These are phyloP conservation scores for Eucalyptus albens DNA, from an alignment of 345 rosid species.

Conservation along the genomic window DNA sequence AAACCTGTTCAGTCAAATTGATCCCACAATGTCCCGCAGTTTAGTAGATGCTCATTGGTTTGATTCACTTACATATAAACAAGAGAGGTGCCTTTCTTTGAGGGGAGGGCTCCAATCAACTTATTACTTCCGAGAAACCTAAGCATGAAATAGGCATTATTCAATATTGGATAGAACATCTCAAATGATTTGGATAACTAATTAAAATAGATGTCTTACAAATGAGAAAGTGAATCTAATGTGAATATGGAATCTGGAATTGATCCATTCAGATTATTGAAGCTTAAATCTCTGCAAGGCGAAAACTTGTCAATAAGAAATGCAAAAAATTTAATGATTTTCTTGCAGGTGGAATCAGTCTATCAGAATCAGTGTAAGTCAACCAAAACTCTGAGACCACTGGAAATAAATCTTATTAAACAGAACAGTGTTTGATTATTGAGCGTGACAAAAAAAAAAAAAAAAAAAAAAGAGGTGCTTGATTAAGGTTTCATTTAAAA, in stretches of 20 bases:
- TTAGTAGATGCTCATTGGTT: background rate
- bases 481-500: background rate
- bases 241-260: constrained; percentile 27
- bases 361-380: background rate
- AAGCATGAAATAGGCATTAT: background rate
- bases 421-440: background rate
- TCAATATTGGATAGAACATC: background rate
- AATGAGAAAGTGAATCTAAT: constrained; percentile 16
- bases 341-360: background rate
- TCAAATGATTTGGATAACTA: background rate
- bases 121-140: constrained; percentile 53
- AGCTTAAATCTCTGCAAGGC: constrained; percentile 18
- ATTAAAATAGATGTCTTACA: constrained; percentile 21
- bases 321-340: background rate
- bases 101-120: constrained; percentile 41
- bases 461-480: background rate
- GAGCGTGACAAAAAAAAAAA: background rate
- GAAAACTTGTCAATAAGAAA: constrained; percentile 8
- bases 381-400: background rate
- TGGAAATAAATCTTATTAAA: background rate
- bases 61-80: constrained; percentile 31
- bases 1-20: background rate
- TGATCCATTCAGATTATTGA: background rate
- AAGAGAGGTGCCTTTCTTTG: constrained; percentile 23
- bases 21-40: background rate